Conservation (phyloP, 2,329 filamentous ascomycete genomes). For the Stemphylium vesicarium region DNA sequence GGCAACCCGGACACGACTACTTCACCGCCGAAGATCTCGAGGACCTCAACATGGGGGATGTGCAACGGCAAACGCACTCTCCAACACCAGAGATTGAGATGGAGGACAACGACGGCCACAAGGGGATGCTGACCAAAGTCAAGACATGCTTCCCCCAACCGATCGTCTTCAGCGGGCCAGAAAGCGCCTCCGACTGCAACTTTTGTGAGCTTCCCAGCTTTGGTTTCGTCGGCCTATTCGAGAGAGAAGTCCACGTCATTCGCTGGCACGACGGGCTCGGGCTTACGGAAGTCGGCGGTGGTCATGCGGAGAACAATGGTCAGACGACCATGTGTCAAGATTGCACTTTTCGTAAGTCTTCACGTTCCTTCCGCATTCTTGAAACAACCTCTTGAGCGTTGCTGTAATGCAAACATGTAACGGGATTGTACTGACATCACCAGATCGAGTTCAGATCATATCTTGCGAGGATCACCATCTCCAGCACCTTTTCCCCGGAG, state of each 20-base stretch:
- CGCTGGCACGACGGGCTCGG: slow-evolving; percentile 44
- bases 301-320: slow-evolving; percentile 40
- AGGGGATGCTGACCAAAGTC: slow-evolving; percentile 39
- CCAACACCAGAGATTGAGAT: slow-evolving; percentile 34
- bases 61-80: slow-evolving; percentile 13
- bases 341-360: slow-evolving; percentile 22
- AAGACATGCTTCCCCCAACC: slow-evolving; percentile 52
- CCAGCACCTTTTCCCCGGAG: neutral
- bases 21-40: slow-evolving; percentile 26
- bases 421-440: neutral
- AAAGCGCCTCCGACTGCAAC: slow-evolving; percentile 40
- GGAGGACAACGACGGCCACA: slow-evolving; percentile 35
- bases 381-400: neutral
- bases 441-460: slow-evolving; percentile 29
- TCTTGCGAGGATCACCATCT: slow-evolving; percentile 28
- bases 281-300: slow-evolving; percentile 49
- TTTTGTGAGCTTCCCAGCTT: slow-evolving; percentile 53
- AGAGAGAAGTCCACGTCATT: slow-evolving; percentile 44
- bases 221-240: slow-evolving; percentile 49
- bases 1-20: neutral
- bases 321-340: slow-evolving; percentile 33
- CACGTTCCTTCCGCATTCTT: no score
- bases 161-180: slow-evolving; percentile 39
- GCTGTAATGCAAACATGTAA: no score
- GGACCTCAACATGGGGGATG: slow-evolving; percentile 16